These are phyloP conservation scores for Fusarium veterinarium DNA, from an alignment of 2,329 filamentous ascomycete species.

Conservation along the genomic window DNA sequence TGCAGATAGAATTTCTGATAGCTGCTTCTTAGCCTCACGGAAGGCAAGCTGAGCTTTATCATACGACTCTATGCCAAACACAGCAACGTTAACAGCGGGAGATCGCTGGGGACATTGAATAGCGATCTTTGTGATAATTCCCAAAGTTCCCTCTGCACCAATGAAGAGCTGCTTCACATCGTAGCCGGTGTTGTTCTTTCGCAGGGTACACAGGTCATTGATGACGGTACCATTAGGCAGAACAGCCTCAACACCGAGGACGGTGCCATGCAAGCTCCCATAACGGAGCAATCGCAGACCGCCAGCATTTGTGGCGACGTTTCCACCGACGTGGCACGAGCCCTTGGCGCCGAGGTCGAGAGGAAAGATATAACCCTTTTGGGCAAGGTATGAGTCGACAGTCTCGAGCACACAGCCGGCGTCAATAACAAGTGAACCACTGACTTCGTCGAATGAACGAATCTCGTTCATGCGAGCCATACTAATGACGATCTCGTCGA, in stretches of 20 bases:
- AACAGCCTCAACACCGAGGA: slow-evolving; percentile 92
- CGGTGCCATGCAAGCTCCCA: slow-evolving; percentile 92
- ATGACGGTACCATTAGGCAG: slow-evolving; percentile 93
- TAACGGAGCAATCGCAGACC: slow-evolving; percentile 91
- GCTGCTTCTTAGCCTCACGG: slow-evolving; percentile 86
- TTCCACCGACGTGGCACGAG: slow-evolving; percentile 95
- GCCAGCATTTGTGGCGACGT: slow-evolving; percentile 95
- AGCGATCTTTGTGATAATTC: slow-evolving; percentile 90
- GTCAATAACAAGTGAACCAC: slow-evolving; percentile 89
- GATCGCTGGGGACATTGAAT: slow-evolving; percentile 90
- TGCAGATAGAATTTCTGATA: slow-evolving; percentile 94
- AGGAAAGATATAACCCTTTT: slow-evolving; percentile 90
- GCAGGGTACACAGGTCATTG: slow-evolving; percentile 85
- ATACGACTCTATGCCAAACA: slow-evolving; percentile 90
- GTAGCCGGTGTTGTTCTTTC: slow-evolving; percentile 99
- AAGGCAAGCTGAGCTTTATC: slow-evolving; percentile 90
- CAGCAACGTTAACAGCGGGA: slow-evolving; percentile 91
- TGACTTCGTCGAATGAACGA: slow-evolving; percentile 91
- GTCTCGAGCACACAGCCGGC: slow-evolving; percentile 92
- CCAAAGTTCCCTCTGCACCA: slow-evolving; percentile 93
- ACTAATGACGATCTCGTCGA: slow-evolving; percentile 97
- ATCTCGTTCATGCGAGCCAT: slow-evolving; percentile 92
- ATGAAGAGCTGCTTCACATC: slow-evolving; percentile 98
- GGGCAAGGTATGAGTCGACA: slow-evolving; percentile 85
- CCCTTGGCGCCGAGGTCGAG: slow-evolving; percentile 98